These are phyloP conservation scores for Phragmites australis DNA, from an alignment of 176 grass and related monocot species.

Conservation along the genomic window DNA sequence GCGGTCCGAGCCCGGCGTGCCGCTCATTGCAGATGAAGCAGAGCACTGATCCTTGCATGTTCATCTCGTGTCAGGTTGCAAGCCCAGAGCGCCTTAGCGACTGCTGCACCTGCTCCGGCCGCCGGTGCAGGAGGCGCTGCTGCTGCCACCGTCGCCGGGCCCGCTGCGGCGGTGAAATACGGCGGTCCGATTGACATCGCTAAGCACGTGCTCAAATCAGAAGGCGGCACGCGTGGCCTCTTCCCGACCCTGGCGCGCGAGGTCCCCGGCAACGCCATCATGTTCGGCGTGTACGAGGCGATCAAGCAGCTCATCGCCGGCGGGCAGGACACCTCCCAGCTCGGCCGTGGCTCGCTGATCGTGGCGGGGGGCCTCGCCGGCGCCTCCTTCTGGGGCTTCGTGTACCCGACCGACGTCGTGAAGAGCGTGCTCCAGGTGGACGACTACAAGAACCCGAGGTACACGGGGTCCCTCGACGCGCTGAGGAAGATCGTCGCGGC, in stretches of 20 bases:
- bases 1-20: slow-evolving; percentile 52
- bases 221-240: slow-evolving; percentile 56
- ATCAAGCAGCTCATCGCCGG: slow-evolving; percentile 61
- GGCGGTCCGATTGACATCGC: slow-evolving; percentile 78
- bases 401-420: slow-evolving; percentile 82
- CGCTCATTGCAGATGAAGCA: slow-evolving; percentile 26
- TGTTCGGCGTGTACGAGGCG: slow-evolving; percentile 82
- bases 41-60: neutral
- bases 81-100: slow-evolving; percentile 67
- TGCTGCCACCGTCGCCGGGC: too few species aligned
- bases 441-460: slow-evolving; percentile 78
- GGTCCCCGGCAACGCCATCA: slow-evolving; percentile 72
- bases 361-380: slow-evolving; percentile 70
- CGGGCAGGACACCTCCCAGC: slow-evolving; percentile 57
- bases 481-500: slow-evolving; percentile 69
- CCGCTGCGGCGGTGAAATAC: slow-evolving; percentile 50
- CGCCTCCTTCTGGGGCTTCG: slow-evolving; percentile 63
- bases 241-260: slow-evolving; percentile 70
- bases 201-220: slow-evolving; percentile 58
- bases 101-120: neutral
- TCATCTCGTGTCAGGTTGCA: slow-evolving; percentile 49
- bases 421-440: slow-evolving; percentile 92
- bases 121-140: slow-evolving; percentile 5
- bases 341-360: slow-evolving; percentile 62
- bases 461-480: slow-evolving; percentile 63